phyloP scores from a whole-genome alignment of 306 rosid genomes.

The Vigna hirtella region DNA sequence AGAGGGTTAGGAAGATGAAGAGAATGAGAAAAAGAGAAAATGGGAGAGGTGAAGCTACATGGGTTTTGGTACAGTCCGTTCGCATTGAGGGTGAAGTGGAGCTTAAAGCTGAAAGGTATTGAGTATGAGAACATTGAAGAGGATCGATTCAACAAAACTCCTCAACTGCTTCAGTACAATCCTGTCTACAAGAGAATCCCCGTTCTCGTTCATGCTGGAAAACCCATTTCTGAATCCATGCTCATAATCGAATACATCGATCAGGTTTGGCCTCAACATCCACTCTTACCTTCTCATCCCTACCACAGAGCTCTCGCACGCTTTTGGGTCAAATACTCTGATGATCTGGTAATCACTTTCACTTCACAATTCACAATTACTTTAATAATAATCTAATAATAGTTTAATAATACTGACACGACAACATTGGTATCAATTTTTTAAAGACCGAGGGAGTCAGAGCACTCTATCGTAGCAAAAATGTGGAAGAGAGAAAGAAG shows the following conservation, averaged over 20 bases:
- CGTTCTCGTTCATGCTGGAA: conserved; percentile 60
- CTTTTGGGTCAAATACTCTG: conserved; percentile 54
- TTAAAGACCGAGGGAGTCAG: not conserved
- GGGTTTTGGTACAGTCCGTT: conserved; percentile 65
- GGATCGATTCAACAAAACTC: conserved; percentile 56
- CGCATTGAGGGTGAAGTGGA: conserved; percentile 58
- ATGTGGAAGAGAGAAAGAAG: conserved; percentile 34
- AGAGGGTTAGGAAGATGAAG: not conserved
- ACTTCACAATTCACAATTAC: too few relatives aligned
- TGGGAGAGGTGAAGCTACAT: conserved; percentile 53
- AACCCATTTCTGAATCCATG: conserved; percentile 60
- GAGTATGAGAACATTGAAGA: conserved; percentile 59
- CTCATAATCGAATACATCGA: conserved; percentile 62
- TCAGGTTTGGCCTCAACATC: conserved; percentile 55
- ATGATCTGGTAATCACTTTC: conserved; percentile 34
- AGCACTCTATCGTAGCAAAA: not conserved
- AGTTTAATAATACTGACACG: too few relatives aligned
- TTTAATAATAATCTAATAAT: too few relatives aligned
- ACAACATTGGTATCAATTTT: not conserved
- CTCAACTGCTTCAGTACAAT: conserved; percentile 54
- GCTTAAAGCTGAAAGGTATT: conserved; percentile 58
- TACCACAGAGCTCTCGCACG: conserved; percentile 54
- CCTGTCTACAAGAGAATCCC: conserved; percentile 63
- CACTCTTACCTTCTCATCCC: conserved; percentile 56
- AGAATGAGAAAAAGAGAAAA: not conserved